Conservation (phyloP, 176 grass and related monocot species). For the Hordeum marinum region DNA sequence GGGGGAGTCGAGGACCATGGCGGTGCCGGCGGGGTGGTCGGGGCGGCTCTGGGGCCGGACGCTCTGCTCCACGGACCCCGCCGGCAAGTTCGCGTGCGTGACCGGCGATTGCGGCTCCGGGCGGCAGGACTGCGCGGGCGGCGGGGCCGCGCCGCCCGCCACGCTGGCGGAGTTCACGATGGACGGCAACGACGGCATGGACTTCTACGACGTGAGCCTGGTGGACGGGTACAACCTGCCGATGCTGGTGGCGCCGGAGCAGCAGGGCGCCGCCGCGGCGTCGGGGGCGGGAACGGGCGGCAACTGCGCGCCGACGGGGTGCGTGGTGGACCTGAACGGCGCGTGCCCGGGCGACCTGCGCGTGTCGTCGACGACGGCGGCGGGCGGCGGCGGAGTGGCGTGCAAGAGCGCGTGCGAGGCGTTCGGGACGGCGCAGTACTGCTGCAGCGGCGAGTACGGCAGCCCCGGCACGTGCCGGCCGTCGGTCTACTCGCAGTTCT, state of each 20-base stretch:
- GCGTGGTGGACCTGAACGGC: conserved; percentile 49
- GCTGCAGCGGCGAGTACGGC: conserved; percentile 49
- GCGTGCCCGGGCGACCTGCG: conserved; percentile 50
- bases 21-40: conserved; percentile 40
- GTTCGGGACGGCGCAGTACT: conserved; percentile 48
- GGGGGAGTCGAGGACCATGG: conserved; percentile 20
- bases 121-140: conserved; percentile 9
- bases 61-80: conserved; percentile 27
- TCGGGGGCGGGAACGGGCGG: background rate
- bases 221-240: conserved; percentile 84
- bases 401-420: background rate
- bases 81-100: conserved; percentile 40
- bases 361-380: background rate
- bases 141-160: background rate
- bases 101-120: conserved; percentile 66
- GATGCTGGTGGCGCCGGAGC: conserved; percentile 33
- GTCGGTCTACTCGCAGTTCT: conserved; percentile 48
- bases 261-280: conserved; percentile 5
- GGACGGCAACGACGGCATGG: conserved; percentile 46
- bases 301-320: conserved; percentile 22
- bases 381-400: background rate
- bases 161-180: conserved; percentile 18
- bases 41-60: conserved; percentile 67
- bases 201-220: conserved; percentile 97
- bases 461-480: conserved; percentile 53